Evolutionary conservation across 495 filamentous ascomycete species (phyloP).

Genomic region (Apiosordaria backusii): DNA sequence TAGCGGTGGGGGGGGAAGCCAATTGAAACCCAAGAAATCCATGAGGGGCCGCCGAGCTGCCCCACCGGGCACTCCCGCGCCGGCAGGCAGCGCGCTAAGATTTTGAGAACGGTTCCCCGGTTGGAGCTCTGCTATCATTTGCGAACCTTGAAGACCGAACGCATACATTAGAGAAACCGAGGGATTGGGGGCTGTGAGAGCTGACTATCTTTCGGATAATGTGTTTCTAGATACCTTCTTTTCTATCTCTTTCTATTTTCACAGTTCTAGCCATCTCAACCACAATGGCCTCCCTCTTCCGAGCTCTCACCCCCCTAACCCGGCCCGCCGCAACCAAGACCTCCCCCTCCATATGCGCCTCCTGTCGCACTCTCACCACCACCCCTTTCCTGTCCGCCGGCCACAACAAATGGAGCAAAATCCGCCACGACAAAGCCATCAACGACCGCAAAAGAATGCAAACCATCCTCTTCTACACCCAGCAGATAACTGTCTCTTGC

Average conservation of each 20-base stretch:
- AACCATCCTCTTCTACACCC: slow-evolving; percentile 42
- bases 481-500: slow-evolving; percentile 51
- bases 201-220: neutral
- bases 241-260: neutral
- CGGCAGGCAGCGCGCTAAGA: slow-evolving; percentile 17
- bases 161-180: neutral
- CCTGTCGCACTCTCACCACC: slow-evolving; percentile 52
- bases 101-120: neutral
- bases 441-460: slow-evolving; percentile 61
- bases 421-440: slow-evolving; percentile 87
- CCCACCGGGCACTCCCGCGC: slow-evolving; percentile 11
- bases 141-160: neutral
- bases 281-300: slow-evolving; percentile 24
- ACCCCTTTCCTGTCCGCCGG: slow-evolving; percentile 55
- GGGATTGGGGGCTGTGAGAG: neutral
- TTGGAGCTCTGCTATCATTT: neutral
- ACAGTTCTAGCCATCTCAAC: neutral
- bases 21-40: slow-evolving; percentile 13
- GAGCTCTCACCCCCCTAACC: slow-evolving; percentile 13
- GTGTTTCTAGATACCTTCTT: neutral
- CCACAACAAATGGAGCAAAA: slow-evolving; percentile 92
- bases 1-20: slow-evolving; percentile 11
- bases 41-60: slow-evolving; percentile 8
- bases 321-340: slow-evolving; percentile 5
- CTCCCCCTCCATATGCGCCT: slow-evolving; percentile 35